Conservation (phyloP, 345 rosid genomes). For the Raphanus raphanistrum region DNA sequence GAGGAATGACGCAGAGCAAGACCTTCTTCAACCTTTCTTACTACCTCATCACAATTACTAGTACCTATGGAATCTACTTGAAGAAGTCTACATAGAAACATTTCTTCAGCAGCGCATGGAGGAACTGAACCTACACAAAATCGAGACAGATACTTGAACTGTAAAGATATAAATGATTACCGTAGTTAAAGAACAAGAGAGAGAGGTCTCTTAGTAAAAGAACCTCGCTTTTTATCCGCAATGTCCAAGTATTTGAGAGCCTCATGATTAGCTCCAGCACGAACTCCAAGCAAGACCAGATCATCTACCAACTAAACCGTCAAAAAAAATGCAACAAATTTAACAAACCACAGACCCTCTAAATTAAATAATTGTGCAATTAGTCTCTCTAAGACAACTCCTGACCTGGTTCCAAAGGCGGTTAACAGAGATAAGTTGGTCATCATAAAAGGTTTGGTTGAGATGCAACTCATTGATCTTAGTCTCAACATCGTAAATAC, state of each 20-base stretch:
- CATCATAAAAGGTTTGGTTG: constrained; percentile 67
- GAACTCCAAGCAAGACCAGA: constrained; percentile 66
- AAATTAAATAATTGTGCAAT: not conserved
- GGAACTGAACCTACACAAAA: constrained; percentile 63
- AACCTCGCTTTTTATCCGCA: constrained; percentile 56
- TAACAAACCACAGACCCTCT: constrained; percentile 3
- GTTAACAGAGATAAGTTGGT: constrained; percentile 56
- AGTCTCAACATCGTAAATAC: constrained; percentile 61
- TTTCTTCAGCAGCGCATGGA: constrained; percentile 69
- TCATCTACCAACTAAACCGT: constrained; percentile 83
- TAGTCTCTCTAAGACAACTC: not conserved
- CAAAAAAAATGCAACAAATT: constrained; percentile 14
- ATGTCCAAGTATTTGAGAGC: constrained; percentile 49
- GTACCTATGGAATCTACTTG: constrained; percentile 53
- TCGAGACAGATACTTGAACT: not conserved
- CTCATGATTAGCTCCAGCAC: constrained; percentile 61
- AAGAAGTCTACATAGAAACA: constrained; percentile 79
- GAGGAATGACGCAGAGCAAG: constrained; percentile 66
- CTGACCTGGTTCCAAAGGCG: constrained; percentile 67
- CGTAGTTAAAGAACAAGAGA: not conserved
- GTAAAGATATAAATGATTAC: too few relatives aligned
- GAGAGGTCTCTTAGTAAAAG: constrained; percentile 1
- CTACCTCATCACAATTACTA: constrained; percentile 44
- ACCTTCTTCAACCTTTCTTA: constrained; percentile 57
- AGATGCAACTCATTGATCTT: constrained; percentile 56